phyloP scores from a whole-genome alignment of 169 alveolate species.

The Eimeria praecox region DNA sequence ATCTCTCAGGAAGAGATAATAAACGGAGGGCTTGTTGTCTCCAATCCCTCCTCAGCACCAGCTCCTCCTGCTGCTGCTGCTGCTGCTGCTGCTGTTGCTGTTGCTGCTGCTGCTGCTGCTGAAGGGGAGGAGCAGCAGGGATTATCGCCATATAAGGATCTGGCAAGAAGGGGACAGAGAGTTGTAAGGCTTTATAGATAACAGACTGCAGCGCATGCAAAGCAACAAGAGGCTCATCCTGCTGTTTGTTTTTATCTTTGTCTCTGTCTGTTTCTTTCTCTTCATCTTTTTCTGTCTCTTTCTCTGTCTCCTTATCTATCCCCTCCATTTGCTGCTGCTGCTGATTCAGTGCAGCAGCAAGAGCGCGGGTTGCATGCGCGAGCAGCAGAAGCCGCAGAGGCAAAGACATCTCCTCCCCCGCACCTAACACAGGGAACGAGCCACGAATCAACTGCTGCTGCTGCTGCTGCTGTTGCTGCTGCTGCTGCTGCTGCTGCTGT shows the following conservation, averaged over 20 bases:
- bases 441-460: conserved; percentile 37
- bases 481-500: conserved; percentile 59
- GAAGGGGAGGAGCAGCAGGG: neutral
- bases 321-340: neutral
- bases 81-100: conserved; percentile 31
- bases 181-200: neutral
- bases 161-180: conserved; percentile 12
- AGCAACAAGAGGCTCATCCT: conserved; percentile 20
- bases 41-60: neutral
- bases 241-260: neutral
- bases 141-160: neutral
- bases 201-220: conserved; percentile 54
- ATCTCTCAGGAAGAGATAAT: neutral
- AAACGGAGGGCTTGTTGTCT: neutral
- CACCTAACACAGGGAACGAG: conserved; percentile 20
- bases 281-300: neutral
- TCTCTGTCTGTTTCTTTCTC: neutral
- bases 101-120: too few species aligned
- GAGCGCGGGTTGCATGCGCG: conserved; percentile 9
- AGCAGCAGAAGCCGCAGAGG: conserved; percentile 33
- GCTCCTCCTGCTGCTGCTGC: conserved; percentile 55
- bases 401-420: conserved; percentile 12
- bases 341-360: neutral
- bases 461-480: conserved; percentile 69
- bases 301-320: neutral